Evolutionary conservation across 768 basidiomycete genomes (phyloP), one percentile per base, ranked within the genome.

Genomic region (Sutorius australiensis): DNA sequence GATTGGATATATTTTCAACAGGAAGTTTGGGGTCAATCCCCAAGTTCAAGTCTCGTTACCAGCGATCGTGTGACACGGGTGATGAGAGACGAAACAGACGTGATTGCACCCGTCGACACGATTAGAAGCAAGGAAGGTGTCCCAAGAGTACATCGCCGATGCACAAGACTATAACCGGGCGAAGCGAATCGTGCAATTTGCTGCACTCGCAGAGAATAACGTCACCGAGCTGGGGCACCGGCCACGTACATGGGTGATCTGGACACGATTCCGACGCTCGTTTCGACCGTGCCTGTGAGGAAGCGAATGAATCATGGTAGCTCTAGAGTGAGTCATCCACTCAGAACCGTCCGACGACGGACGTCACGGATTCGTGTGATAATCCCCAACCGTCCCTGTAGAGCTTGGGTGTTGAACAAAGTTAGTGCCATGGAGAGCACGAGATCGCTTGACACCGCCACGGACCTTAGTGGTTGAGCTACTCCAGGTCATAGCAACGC

Each of bases 1-100:
- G 6, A 31, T 24, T 24, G 10, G 24, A 27, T 19, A 13, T 27
- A 12, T 40, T 2, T 24, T 24, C 4, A 9, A 4, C n/a, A 1
- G 53, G 46, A 50, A 42, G 61, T 59, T 52, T 34, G 58, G 61
- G 61, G 61, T 59, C 60, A 39, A 30, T 37, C 34, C 6, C 48
- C 45, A 33, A n/a, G 34, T 36, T 10, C 1, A 33, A 32, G 32
- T 38, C 5, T 14, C 19, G 28, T 8, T 9, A 2, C 5, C 5
- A 13, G 10, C 14, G 47, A 44, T 33, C 38, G 37, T 13, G 32
- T 32, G 32, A 32, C 32, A 3, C 31, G 31, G 9, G 9, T 32
- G 31, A 32, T 32, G 31, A 32, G n/a, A n/a, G 32, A 24, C 24
- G 24, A 24, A 24, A 24, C 24, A 4, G 24, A 24, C 24, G 24